These are phyloP conservation scores for Fusarium acutatum DNA, from an alignment of 2,329 filamentous ascomycete genomes.

Conservation along the genomic window DNA sequence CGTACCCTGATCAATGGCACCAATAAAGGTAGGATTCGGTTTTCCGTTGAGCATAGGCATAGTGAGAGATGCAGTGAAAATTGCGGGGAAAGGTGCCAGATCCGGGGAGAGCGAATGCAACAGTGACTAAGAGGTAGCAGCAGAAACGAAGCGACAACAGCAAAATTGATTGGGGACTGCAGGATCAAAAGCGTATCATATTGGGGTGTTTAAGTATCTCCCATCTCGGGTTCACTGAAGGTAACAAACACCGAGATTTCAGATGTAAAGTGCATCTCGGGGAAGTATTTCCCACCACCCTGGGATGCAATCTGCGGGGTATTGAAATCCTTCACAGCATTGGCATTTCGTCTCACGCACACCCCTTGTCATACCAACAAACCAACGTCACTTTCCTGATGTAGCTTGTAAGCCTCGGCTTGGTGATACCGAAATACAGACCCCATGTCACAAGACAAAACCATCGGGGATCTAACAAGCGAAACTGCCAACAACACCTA, in stretches of 20 bases:
- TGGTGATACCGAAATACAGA: slow-evolving; percentile 32
- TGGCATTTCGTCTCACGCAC: neutral
- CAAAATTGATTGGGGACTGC: slow-evolving; percentile 7
- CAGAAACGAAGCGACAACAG: neutral
- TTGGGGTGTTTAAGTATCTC: slow-evolving; percentile 26
- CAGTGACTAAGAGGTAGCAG: slow-evolving; percentile 7
- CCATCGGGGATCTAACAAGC: slow-evolving; percentile 10
- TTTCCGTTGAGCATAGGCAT: slow-evolving; percentile 46
- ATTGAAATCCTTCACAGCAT: neutral
- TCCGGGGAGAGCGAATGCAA: slow-evolving; percentile 14
- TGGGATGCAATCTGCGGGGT: slow-evolving; percentile 24
- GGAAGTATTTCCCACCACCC: slow-evolving; percentile 19
- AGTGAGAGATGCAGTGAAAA: slow-evolving; percentile 21
- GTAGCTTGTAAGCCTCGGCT: slow-evolving; percentile 19
- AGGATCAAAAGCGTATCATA: neutral
- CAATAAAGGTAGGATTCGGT: slow-evolving; percentile 63
- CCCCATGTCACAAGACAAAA: neutral
- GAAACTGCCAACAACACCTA: neutral
- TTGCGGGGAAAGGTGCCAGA: slow-evolving; percentile 21
- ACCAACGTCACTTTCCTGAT: slow-evolving; percentile 17
- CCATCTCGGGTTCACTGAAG: slow-evolving; percentile 3
- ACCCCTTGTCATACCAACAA: neutral
- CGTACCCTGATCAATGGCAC: slow-evolving; percentile 82
- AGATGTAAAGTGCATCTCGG: slow-evolving; percentile 8
- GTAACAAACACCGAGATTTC: slow-evolving; percentile 12